Base-by-base conservation (phyloP, 2,329 filamentous ascomycete species). In the Alternaria sp. region DNA sequence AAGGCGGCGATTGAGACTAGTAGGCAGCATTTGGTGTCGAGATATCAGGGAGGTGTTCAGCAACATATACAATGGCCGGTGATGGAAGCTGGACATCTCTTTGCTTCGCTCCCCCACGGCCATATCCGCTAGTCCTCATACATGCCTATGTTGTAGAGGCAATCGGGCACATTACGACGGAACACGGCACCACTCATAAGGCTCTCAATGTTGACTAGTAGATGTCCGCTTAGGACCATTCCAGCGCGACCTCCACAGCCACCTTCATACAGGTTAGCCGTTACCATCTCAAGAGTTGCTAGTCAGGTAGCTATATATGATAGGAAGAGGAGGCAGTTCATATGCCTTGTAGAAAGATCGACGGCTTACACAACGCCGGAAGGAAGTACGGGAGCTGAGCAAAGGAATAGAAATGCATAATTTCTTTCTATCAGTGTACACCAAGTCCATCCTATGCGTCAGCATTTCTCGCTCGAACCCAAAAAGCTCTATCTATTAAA, bases 1-100 rank as follows among this genome's bases (percentile, higher is more conserved):
- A 65, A 26, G 66, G 51, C 8, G 64, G 61, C 32, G 65, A 63
- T 57, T 70, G 66, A 70, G 26, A 32, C 16, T 47, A 34, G 44
- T n/a, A 18, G 28, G 22, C 9, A 38, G 12, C 14, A 41, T 24
- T n/a, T n/a, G 20, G 30, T 24, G 3, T 11, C 9, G 7, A 43
- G n/a, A 32, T 9, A 24, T 20, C 20, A 51, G n/a, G 7, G 51
- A 39, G 9, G 16, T 20, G 5, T 2, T 11, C 39, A 42, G 20
- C 20, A 24, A 7, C 14, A 24, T 20, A 42, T 38, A n/a, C 16
- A 18, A n/a, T 8, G 16, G 34, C 34, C 34, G 16, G 7, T 14
- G 16, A 38, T 38, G 7, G 34, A 38, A 16, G 16, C 16, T n/a
- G 34, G 6, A 38, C 9, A 38, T n/a, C 16, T 7, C 16, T 8